Evolutionary conservation across 2,329 filamentous ascomycete genomes (phyloP).

Genomic region (Orbilia oligospora): DNA sequence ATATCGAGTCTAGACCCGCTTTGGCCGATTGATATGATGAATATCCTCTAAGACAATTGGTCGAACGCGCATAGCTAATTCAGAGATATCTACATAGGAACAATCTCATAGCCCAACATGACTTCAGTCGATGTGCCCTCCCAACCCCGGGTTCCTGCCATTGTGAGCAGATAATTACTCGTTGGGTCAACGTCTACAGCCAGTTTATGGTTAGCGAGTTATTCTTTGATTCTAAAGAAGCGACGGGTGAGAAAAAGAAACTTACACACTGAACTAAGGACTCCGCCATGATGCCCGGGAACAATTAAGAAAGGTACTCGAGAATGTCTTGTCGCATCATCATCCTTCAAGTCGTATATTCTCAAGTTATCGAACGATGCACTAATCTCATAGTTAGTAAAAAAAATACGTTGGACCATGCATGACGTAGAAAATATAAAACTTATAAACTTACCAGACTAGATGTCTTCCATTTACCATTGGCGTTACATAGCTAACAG

Average conservation of each 20-base stretch:
- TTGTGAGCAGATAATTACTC: conserved; percentile 90
- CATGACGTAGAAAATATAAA: not conserved
- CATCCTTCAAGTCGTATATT: conserved; percentile 86
- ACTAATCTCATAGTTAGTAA: conserved; percentile 26
- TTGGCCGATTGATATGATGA: not conserved
- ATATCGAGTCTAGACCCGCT: not conserved
- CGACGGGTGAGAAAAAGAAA: not conserved
- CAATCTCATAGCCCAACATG: conserved; percentile 93
- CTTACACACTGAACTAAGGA: conserved; percentile 64
- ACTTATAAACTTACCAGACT: conserved; percentile 76
- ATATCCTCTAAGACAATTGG: not conserved
- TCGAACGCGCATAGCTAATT: not conserved
- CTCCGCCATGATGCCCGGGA: conserved; percentile 76
- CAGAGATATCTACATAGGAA: conserved; percentile 62
- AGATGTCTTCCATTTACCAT: conserved; percentile 96
- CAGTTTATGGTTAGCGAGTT: not conserved
- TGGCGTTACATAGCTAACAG: conserved; percentile 86
- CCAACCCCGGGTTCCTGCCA: conserved; percentile 93
- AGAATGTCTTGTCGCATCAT: conserved; percentile 77
- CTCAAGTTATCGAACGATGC: conserved; percentile 72
- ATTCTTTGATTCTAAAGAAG: not conserved
- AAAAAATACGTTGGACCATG: not conserved
- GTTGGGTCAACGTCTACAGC: conserved; percentile 78
- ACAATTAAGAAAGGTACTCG: conserved; percentile 96
- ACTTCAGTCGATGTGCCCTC: conserved; percentile 92